A percentile compares a stretch with the other conserved stretches of the same genome.
Conservation (phyloP, 495 filamentous ascomycete species). For the Podospora sp. region DNA sequence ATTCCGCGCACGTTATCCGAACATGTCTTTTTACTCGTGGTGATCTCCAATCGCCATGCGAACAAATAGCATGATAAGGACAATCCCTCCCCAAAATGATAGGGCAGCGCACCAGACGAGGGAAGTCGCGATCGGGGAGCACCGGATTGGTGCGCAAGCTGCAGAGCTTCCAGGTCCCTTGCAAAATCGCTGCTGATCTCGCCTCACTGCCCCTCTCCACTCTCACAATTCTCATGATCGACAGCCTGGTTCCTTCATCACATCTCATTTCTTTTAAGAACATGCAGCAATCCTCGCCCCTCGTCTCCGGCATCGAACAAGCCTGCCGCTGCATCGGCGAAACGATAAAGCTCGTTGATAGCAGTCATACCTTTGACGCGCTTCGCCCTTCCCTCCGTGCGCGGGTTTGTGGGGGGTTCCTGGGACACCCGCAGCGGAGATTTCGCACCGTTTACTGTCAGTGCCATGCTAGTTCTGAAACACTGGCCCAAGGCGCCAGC, state of each 20-base stretch:
- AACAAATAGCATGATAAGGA: neutral
- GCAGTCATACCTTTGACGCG: no score
- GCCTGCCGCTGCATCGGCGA: no score
- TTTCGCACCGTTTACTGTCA: constrained; percentile 5
- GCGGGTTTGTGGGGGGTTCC: neutral
- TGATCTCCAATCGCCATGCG: constrained; percentile 6
- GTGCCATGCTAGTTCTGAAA: constrained; percentile 9
- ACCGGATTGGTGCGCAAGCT: neutral
- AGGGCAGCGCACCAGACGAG: neutral
- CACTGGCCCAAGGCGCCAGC: neutral
- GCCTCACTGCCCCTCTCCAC: neutral
- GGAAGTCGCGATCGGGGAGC: neutral
- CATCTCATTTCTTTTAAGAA: neutral
- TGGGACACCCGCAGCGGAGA: neutral
- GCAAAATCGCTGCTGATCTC: neutral
- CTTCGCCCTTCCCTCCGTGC: no score
- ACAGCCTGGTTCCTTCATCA: neutral
- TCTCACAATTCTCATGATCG: neutral
- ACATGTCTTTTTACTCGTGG: neutral
- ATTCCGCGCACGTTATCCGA: neutral
- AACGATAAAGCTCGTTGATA: no score
- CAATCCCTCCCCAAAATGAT: constrained; percentile 4
- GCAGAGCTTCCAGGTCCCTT: neutral
- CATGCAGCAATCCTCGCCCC: neutral
- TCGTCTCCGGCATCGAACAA: no score